A percentile compares a stretch with the other conserved stretches of the same genome.
These are phyloP conservation scores for Aspergillaceae sp. DNA, from an alignment of 2,329 filamentous ascomycete genomes.

Conservation along the genomic window DNA sequence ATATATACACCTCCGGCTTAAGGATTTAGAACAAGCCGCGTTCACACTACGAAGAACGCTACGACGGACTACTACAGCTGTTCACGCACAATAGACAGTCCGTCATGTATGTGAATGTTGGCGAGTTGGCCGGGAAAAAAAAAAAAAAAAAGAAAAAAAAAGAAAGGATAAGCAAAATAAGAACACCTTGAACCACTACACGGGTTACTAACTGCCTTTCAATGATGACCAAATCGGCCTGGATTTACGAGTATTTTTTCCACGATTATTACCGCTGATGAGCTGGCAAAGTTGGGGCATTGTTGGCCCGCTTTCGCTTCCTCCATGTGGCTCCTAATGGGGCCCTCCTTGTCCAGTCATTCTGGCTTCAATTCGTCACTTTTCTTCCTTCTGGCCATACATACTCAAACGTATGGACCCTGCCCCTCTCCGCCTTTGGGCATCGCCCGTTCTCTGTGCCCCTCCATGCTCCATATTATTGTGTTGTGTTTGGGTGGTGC, in stretches of 20 bases:
- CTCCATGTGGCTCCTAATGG: conserved; percentile 11
- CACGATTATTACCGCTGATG: conserved; percentile 9
- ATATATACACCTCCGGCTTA: too few relatives aligned
- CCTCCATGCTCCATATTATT: conserved; percentile 1
- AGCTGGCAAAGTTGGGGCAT: conserved; percentile 19
- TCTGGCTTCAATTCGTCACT: conserved; percentile 17
- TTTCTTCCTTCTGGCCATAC: not conserved
- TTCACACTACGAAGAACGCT: too few relatives aligned
- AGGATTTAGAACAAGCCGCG: too few relatives aligned
- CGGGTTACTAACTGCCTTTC: not conserved
- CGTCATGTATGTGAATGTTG: not conserved
- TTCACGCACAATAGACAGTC: conserved; percentile 22
- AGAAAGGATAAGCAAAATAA: not conserved
- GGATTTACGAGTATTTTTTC: conserved; percentile 4
- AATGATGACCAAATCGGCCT: conserved; percentile 8
- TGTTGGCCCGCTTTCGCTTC: conserved; percentile 15
- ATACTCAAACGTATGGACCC: too few relatives aligned
- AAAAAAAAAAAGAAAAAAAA: not conserved
- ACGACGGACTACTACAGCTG: not conserved
- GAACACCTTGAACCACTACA: not conserved
- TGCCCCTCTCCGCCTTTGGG: conserved; percentile 23
- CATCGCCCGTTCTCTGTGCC: conserved; percentile 6
- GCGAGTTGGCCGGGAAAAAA: not conserved
- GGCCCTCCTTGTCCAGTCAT: conserved; percentile 5
- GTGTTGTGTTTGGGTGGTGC: not conserved